Evolutionary conservation across 208 protist species (phyloP), one percentile per base, ranked within the genome.

Genomic region (Trypanosoma conorhini): DNA sequence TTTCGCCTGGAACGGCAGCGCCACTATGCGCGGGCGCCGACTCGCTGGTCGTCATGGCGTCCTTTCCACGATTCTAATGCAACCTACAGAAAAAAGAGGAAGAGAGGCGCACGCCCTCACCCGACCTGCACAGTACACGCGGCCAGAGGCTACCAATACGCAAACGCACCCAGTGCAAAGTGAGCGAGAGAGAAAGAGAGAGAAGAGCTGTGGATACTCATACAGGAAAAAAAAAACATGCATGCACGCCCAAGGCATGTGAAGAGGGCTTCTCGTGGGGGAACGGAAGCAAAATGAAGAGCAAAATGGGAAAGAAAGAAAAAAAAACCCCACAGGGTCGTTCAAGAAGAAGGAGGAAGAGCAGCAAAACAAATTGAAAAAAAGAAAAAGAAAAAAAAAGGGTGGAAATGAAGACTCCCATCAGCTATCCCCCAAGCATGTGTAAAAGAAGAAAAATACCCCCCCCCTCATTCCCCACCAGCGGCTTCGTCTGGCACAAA

Each of bases 11-110:
- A 0, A 31, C 61, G 28, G 5, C 1, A 61, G 55, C 24, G 4
- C 17, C 30, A 52, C 31, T 22, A 28, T 30, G 19, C 5, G 38
- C 22, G 19, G 59, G 33, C n/a, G 52, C 33, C 26, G 48, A 17
- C 26, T 54, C 65, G 17, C 21, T 10, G 22, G 12, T 26, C 17
- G 50, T 24, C 50, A 54, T 54, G 17, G 50, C 9, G 12, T 26
- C 55, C 19, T 30, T 8, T 12, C 51, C 21, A 22, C 21, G 5
- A 12, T 12, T 30, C 51, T n/a, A 56, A 56, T 22, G 28, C 74
- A 65, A 67, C 65, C 54, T 35, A 38, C 24, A 71, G 56, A 33
- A 75, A 69, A 68, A 35, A 19, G 42, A 2, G 15, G 1, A 12
- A 12, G 42, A 10, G 42, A 1, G 42, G 13, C 42, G 15, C 9